Evolutionary conservation across 2,329 filamentous ascomycete species (phyloP).

Genomic region (Fusarium haematococcum): DNA sequence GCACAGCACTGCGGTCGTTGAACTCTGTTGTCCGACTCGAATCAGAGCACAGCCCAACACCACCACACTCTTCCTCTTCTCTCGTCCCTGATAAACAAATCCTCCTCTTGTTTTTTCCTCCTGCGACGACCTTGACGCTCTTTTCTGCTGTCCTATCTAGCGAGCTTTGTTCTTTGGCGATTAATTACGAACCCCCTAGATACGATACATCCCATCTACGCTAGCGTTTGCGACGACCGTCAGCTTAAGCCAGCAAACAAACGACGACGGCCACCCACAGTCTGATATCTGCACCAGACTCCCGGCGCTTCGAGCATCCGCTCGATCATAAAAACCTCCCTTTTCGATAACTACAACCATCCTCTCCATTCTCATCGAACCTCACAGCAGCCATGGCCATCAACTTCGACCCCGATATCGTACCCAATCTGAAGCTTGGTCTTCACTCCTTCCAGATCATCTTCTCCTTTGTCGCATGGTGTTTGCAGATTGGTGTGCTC

Average conservation of each 20-base stretch:
- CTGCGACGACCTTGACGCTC: conserved; percentile 10
- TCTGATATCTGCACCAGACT: conserved; percentile 1
- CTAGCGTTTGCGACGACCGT: conserved; percentile 30
- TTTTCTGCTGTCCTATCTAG: conserved; percentile 19
- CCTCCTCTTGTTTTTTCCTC: not conserved
- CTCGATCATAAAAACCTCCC: not conserved
- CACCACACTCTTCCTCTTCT: not conserved
- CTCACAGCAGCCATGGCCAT: conserved; percentile 55
- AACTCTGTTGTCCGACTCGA: conserved; percentile 16
- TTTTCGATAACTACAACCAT: not conserved
- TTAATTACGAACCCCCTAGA: conserved; percentile 25
- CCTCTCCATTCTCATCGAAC: not conserved
- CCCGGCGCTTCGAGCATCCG: not conserved
- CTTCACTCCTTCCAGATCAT: conserved; percentile 68
- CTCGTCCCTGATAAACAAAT: conserved; percentile 14
- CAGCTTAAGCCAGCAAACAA: conserved; percentile 33
- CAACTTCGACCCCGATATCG: conserved; percentile 65
- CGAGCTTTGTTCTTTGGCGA: conserved; percentile 11
- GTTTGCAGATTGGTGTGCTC: conserved; percentile 71
- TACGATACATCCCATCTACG: conserved; percentile 7
- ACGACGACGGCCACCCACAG: conserved; percentile 2
- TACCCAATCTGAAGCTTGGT: conserved; percentile 68
- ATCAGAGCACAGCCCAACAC: conserved; percentile 21
- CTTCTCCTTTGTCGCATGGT: conserved; percentile 67
- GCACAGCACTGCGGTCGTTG: not conserved